phyloP scores from a whole-genome alignment of 1,139 yeast species.

The Komagataea norvegica region DNA sequence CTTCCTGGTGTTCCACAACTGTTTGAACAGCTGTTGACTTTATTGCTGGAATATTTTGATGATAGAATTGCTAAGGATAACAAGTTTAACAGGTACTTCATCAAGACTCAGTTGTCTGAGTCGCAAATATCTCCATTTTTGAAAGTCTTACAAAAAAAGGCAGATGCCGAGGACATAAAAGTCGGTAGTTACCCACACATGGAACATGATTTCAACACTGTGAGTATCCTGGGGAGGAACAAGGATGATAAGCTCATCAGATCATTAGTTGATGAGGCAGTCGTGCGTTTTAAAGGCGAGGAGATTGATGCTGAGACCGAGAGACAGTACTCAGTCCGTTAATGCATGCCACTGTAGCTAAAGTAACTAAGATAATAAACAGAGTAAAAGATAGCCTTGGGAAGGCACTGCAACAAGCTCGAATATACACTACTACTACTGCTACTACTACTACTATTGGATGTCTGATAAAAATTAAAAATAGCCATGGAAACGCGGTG shows the following conservation, averaged over 20 bases:
- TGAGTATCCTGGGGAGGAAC: conserved; percentile 62
- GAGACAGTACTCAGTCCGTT: background rate
- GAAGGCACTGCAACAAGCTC: no score
- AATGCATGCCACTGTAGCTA: background rate
- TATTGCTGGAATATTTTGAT: conserved; percentile 28
- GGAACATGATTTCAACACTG: conserved; percentile 56
- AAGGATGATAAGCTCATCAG: conserved; percentile 36
- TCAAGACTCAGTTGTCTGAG: conserved; percentile 58
- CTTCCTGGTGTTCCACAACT: conserved; percentile 82
- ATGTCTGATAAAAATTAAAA: no score
- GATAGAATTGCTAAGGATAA: conserved; percentile 19
- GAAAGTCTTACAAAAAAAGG: conserved; percentile 43
- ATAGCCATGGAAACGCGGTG: no score
- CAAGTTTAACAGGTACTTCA: conserved; percentile 47
- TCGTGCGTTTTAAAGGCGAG: conserved; percentile 44
- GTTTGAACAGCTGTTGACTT: conserved; percentile 50
- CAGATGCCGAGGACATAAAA: conserved; percentile 43
- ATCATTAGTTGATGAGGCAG: conserved; percentile 43
- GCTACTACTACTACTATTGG: no score
- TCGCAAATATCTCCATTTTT: conserved; percentile 66
- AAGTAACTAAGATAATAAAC: background rate
- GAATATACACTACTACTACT: no score
- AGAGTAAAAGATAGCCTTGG: no score
- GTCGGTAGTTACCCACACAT: conserved; percentile 84
- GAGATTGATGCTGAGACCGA: conserved; percentile 43